phyloP scores from a whole-genome alignment of 305 asterid genomes.

The Lippia alba region DNA sequence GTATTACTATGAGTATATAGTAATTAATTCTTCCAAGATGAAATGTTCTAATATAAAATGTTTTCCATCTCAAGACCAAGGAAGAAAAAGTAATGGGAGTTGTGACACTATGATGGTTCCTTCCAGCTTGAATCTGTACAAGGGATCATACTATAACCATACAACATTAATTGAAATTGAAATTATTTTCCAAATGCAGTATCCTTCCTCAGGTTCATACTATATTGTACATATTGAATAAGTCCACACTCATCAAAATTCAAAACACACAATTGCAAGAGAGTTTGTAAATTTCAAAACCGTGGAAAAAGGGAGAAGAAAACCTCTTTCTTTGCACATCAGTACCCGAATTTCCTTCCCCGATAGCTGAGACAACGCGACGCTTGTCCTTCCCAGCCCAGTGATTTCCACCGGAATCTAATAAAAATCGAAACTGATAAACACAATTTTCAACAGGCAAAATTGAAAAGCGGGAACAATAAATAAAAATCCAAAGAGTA shows the following conservation, averaged over 20 bases:
- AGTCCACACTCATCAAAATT: background rate
- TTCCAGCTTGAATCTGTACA: background rate
- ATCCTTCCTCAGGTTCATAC: background rate
- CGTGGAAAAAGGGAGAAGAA: conserved; percentile 8
- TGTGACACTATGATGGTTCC: background rate
- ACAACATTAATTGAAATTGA: background rate
- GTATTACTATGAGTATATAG: conserved; percentile 1
- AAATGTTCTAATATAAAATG: background rate
- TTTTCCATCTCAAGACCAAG: background rate
- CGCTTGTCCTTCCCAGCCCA: conserved; percentile 35
- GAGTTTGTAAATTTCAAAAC: background rate
- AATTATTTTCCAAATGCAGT: background rate
- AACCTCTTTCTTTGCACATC: conserved; percentile 48
- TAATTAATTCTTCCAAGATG: conserved; percentile 7
- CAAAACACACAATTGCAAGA: background rate
- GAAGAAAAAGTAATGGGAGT: conserved; percentile 3
- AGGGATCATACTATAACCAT: background rate
- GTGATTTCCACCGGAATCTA: conserved; percentile 23
- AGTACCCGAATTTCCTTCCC: conserved; percentile 34
- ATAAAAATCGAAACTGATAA: conserved; percentile 26
- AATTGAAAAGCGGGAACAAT: background rate
- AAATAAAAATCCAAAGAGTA: background rate
- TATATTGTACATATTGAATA: background rate
- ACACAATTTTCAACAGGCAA: conserved; percentile 3
- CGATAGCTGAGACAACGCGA: conserved; percentile 45